A percentile compares a stretch with the other conserved stretches of the same genome.
Conservation (phyloP, 352 stramenopile genomes). For the Pythium insidiosum region DNA sequence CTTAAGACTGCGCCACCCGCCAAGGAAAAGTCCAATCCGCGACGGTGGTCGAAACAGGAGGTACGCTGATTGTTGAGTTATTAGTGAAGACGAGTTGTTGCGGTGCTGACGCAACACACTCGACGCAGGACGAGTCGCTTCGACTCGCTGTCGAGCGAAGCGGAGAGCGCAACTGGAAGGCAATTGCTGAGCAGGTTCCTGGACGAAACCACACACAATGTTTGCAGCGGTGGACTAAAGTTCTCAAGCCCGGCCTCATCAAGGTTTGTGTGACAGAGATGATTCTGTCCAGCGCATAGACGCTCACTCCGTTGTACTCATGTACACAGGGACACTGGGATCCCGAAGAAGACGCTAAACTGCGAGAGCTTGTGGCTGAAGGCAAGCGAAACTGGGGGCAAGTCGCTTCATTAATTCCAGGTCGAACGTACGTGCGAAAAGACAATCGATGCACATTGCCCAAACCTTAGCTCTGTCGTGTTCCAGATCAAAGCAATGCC, state of each 20-base stretch:
- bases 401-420: conserved; percentile 71
- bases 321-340: conserved; percentile 87
- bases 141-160: conserved; percentile 77
- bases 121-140: conserved; percentile 65
- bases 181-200: conserved; percentile 87
- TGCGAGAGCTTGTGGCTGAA: conserved; percentile 78
- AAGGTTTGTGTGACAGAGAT: too few species aligned
- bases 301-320: too few species aligned
- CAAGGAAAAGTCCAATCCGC: conserved; percentile 82
- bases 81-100: neutral
- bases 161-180: conserved; percentile 86
- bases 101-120: neutral
- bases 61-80: conserved; percentile 6
- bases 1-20: conserved; percentile 72
- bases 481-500: conserved; percentile 87
- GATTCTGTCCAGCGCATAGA: too few species aligned
- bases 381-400: conserved; percentile 89
- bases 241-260: conserved; percentile 89
- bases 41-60: conserved; percentile 78
- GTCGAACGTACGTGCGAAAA: conserved; percentile 76
- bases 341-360: conserved; percentile 83
- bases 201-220: conserved; percentile 91
- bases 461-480: too few species aligned
- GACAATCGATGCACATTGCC: too few species aligned
- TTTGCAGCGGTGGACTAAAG: conserved; percentile 91